Evolutionary conservation across 768 basidiomycete genomes (phyloP), one percentile per base, ranked within the genome.

Genomic region (Termitomyces sp.): DNA sequence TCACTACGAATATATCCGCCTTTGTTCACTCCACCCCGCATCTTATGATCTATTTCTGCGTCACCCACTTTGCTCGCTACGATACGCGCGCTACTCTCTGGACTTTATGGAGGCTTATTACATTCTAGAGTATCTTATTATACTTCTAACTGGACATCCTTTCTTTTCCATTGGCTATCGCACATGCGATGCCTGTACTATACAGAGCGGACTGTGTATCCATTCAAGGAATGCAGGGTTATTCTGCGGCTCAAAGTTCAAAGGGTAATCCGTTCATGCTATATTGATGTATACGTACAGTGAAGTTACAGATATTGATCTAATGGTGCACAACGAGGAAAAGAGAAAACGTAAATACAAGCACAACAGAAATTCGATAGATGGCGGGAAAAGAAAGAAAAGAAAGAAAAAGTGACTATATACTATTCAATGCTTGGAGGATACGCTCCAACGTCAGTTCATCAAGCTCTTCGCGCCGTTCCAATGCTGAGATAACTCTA

Each of bases 391-490:
- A 49, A 59, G 18, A 53, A 9, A 28, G n/a, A 45, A n/a, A 48
- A 56, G 20, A 41, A 6, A 29, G 28, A 58, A 48, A 51, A 51
- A 64, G 54, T 55, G 55, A 59, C 60, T 65, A 68, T 61, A 66
- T 62, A 63, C 58, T 60, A 46, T 62, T 57, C 56, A 79, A 68
- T 18, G 72, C 59, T 28, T 73, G 69, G 37, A 76, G 68, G 18
- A 81, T 64, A 58, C 78, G 68, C 28, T 73, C 64, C 70, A 85
- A 68, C 61, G 79, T 80, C 72, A 75, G 76, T 65, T 76, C 73
- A 62, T 83, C 78, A 36, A 84, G 67, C 16, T 66, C 74, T 16
- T 72, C 76, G 20, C 68, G 68, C 55, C 68, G 64, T 60, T 69
- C 65, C 60, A 78, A 62, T n/a, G 70, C 69, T 51, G 69, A 62